Evolutionary conservation across 192 early-diverging fungal species (phyloP), one percentile per base, ranked within the genome.

Genomic region (Coemansia sp.): DNA sequence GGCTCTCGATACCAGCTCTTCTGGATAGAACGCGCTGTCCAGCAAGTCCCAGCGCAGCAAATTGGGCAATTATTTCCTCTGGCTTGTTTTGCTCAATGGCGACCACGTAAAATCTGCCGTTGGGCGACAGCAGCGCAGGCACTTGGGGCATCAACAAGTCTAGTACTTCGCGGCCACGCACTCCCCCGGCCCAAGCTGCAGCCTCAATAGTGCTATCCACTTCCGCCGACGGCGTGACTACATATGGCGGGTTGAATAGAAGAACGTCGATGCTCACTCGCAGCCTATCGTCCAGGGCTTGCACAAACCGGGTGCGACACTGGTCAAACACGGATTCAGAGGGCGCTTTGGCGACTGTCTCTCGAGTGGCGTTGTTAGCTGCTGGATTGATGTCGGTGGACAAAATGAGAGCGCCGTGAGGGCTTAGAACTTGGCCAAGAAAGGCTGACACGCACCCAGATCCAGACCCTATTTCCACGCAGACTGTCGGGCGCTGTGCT

Each of bases 171-270:
- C 94, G 75, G 10, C 96, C 96, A 60, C 90, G 83, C n/a, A 87
- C 83, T 4, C 96, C 96, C 7, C 96, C 96, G 0, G 96, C 95
- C 96, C 96, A 98, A 0, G 91, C 83, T 0, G 91, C 91, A 20
- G 89, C 92, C 38, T 97, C 91, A 3, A 31, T 34, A 2, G 62
- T 71, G 20, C 42, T 42, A 36, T 75, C 73, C 24, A 96, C 87
- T 50, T 98, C 96, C 16, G 87, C 85, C 8, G 83, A 76, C 1
- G 89, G 83, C 1, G 96, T 98, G 0, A 95, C 88, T 7, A 93
- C 96, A 69, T 99, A 99, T 0, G 96, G 96, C 18, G 96, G 96
- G 62, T 99, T 99, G 73, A 96, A 97, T 33, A 92, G 66, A 7
- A 97, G 79, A 1, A 99, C 64, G 72, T 99, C 96, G 13, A 97